Evolutionary conservation across 495 filamentous ascomycete genomes (phyloP).

Genomic region (Aspergillus ellipticus): DNA sequence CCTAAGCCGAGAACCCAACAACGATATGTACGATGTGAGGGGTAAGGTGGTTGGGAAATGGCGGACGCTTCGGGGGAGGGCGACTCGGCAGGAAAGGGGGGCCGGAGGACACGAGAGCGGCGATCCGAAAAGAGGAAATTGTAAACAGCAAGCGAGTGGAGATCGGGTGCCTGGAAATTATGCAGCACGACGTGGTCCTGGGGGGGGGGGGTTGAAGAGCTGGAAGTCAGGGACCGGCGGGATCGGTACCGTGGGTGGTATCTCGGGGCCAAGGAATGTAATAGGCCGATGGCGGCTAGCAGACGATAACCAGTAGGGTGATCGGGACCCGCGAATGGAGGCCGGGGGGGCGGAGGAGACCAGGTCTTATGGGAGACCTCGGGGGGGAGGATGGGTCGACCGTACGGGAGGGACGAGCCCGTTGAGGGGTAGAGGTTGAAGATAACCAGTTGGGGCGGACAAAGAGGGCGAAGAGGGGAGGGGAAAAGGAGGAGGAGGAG

Average conservation of each 20-base stretch:
- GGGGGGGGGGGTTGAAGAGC: background rate
- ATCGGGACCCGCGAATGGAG: no score
- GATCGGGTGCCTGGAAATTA: slow-evolving; percentile 9
- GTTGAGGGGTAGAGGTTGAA: no score
- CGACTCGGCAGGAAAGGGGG: slow-evolving; percentile 4
- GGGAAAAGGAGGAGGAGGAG: slow-evolving; percentile 1
- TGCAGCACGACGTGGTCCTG: slow-evolving; percentile 2
- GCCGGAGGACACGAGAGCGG: background rate
- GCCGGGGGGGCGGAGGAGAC: background rate
- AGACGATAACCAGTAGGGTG: background rate
- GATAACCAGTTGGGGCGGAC: background rate
- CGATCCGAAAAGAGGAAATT: slow-evolving; percentile 35
- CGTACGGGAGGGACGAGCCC: background rate
- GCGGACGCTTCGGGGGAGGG: slow-evolving; percentile 17
- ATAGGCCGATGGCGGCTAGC: slow-evolving; percentile 3
- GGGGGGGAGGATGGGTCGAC: background rate
- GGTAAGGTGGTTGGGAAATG: slow-evolving; percentile 12
- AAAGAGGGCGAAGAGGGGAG: background rate
- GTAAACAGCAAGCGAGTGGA: slow-evolving; percentile 34
- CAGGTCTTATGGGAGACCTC: background rate
- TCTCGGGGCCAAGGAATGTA: slow-evolving; percentile 7
- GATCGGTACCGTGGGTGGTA: slow-evolving; percentile 21
- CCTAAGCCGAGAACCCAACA: slow-evolving; percentile 4
- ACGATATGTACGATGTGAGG: slow-evolving; percentile 14
- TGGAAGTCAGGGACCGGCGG: slow-evolving; percentile 12